Base-by-base conservation (phyloP, 2,329 filamentous ascomycete genomes). In the Ceratocystis diversiconidia region DNA sequence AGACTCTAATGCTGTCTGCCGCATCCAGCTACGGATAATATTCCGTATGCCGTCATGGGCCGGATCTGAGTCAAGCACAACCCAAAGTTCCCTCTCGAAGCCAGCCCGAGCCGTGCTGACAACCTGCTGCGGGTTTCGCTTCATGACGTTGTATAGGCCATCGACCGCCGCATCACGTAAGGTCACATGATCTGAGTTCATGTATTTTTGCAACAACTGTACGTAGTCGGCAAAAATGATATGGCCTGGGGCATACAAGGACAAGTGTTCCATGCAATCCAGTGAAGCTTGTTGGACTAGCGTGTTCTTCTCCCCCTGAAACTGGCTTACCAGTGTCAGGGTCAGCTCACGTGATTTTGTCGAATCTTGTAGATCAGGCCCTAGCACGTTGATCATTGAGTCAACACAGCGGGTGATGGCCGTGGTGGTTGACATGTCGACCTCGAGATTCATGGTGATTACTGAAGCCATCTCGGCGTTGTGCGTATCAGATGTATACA, bases 371-470 rank as follows among this genome's bases (percentile, higher is more conserved):
- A 99, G 78, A 75, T 99, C 95, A 0, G 94, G 94, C 0, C 94
- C 94, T 10, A 99, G 81, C 8, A 99, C 94, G 70, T 97, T 97
- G 76, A 99, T 91, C 28, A 96, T 80, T n/a, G 92, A 94, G 74
- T 97, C 92, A 36, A 96, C 86, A 70, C 90, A 95, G 70, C 90
- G 86, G 41, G 89, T 88, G 68, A 97, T 86, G 0, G 91, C 88
- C 22, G 90, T 86, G 1, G 88, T 84, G 0, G 92, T 92, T 5
- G 90, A 86, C 28, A 92, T 80, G 65, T 94, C 90, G 70, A 95
- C 80, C 74, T 96, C 92, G 44, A 96, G 82, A 72, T 96, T 97
- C 71, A 94, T 96, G 0, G 89, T 91, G 6, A 90, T 86, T 50
- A 89, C 79, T 1, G 89, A 89, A 3, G 85, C 79, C 25, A 90